Evolutionary conservation across 805 yeast genomes (phyloP).

Genomic region (Wickerhamomyces xylosicus): DNA sequence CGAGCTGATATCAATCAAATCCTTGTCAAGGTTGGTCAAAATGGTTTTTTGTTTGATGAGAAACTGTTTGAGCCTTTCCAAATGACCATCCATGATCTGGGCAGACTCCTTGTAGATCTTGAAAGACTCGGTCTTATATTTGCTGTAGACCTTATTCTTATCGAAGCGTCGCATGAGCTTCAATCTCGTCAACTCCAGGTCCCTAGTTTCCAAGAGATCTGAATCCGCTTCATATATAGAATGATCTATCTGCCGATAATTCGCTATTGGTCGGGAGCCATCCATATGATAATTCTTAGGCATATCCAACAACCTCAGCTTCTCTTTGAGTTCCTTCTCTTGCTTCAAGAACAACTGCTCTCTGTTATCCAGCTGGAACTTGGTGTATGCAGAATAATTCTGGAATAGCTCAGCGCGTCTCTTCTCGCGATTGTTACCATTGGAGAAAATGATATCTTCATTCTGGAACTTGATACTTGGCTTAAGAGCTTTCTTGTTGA

Average conservation of each 20-base stretch:
- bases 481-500: too few relatives aligned
- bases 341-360: slow-evolving; percentile 4
- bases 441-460: slow-evolving; percentile 17
- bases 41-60: slow-evolving; percentile 20
- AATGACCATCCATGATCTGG: slow-evolving; percentile 18
- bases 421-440: slow-evolving; percentile 20
- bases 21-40: slow-evolving; percentile 18
- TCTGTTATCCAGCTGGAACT: slow-evolving; percentile 11
- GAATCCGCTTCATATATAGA: slow-evolving; percentile 11
- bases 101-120: slow-evolving; percentile 19
- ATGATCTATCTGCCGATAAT: slow-evolving; percentile 2
- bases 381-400: slow-evolving; percentile 10
- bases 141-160: slow-evolving; percentile 16
- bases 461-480: neutral
- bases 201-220: slow-evolving; percentile 25
- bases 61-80: slow-evolving; percentile 23
- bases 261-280: neutral
- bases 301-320: neutral
- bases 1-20: slow-evolving; percentile 20
- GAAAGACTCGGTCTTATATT: slow-evolving; percentile 17
- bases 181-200: slow-evolving; percentile 21
- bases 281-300: slow-evolving; percentile 5
- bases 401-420: slow-evolving; percentile 18
- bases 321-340: neutral
- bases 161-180: slow-evolving; percentile 17